Base-by-base conservation (phyloP, 805 yeast species). In the Starmerella sp. region DNA sequence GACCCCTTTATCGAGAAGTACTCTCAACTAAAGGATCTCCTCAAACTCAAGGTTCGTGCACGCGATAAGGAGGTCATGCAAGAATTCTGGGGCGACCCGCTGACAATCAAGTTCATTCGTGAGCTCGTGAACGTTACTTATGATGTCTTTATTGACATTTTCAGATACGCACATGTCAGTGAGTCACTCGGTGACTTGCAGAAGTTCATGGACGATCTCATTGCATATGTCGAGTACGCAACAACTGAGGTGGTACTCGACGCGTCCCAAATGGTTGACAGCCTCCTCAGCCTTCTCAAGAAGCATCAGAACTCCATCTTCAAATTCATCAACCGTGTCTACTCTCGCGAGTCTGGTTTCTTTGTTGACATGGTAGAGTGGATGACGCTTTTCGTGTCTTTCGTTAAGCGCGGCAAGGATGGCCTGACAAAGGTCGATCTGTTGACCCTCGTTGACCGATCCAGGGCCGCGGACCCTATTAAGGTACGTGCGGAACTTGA, bases 61-160 rank as follows among this genome's bases (percentile, higher is more conserved):
- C 78, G 80, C 38, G 98, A 91, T 65, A 89, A 87, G 66, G 79
- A 81, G 54, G 71, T 84, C 44, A 69, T 90, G 73, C 82, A 81
- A 62, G 82, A 83, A 64, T 66, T 90, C 44, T 87, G 96, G 95
- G 81, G 80, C 47, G 95, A 90, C 62, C 88, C 91, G 0, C 86
- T 85, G 60, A 71, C 95, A 47, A 82, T 89, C n/a, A 75, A 75
- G 38, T 74, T 91, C 43, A 72, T 90, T 55, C 84, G 84, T 60
- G 86, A 86, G 48, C 73, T 88, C 32, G 75, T 93, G 48, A 73
- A 86, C 1, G 72, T 85, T 59, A 81, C 86, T 58, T 86, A 84
- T 65, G 83, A 82, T 58, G 93, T 95, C 1, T 71, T 86, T 66
- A 82, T 86, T 54, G 75, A 75, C 32, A 74, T 86, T 0, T 83